Evolutionary conservation across 805 yeast genomes (phyloP), one percentile per base, ranked within the genome.

Genomic region (Cephaloascus albidus): DNA sequence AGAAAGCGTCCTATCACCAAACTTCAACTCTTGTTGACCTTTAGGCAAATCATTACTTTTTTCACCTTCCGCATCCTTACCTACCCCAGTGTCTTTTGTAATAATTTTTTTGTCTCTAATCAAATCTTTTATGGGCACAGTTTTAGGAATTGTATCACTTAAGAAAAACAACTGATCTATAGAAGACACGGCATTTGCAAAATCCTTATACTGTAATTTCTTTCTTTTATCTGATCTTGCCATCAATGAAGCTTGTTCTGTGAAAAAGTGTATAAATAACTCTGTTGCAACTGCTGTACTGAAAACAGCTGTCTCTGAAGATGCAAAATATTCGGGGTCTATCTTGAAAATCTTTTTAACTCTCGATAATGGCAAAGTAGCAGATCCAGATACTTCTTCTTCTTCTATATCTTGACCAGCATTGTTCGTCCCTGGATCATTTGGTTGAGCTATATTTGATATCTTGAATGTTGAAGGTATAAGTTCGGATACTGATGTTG

Each of bases 201-300:
- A 74, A 54, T 85, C 94, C 37, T 72, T 68, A 55, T 85, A 85
- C 40, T 67, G 70, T n/a, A 85, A 60, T 47, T 79, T 81, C 63
- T 81, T 81, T 36, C 90, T 62, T 45, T 77, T 76, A 20, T 76
- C 82, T 30, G 77, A 63, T 47, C 77, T 74, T 26, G 94, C 84
- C 18, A 68, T 63, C 40, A 79, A 57, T 4, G 77, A 64, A 0
- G 93, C 88, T 52, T 81, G 85, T 52, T 80, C 86, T 1, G 85
- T 71, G 43, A 84, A 67, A 50, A 77, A 74, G 55, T 78, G 80
- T 18, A 84, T 68, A 52, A 85, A 85, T 18, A 82, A 58, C 50
- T 85, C 93, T 0, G 90, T 77, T 6, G 93, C 88, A n/a, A 81
- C 69, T 2, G 85, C 86, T 4, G 85, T 66, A 14, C 86, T 72